phyloP scores from a whole-genome alignment of 2,329 filamentous ascomycete species.

The Fusarium sp. region DNA sequence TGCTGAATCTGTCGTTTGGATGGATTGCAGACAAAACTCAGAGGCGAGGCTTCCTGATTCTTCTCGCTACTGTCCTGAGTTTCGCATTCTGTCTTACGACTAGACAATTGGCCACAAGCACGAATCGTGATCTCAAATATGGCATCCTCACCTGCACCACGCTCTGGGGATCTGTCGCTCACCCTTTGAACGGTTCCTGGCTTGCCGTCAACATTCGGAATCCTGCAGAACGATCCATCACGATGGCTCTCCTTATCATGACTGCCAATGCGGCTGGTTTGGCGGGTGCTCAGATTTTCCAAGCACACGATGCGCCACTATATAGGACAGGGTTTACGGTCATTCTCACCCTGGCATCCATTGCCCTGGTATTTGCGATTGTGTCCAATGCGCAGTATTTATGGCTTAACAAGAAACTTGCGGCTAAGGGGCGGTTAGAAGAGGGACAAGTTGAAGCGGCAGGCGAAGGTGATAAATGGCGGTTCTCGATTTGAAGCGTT shows the following conservation, averaged over 20 bases:
- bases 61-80: neutral
- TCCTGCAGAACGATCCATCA: neutral
- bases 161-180: neutral
- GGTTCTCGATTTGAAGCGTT: neutral
- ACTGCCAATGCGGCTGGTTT: neutral
- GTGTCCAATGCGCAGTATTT: neutral
- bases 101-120: neutral
- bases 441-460: neutral
- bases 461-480: neutral
- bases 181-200: neutral
- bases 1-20: neutral
- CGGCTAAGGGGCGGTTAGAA: accelerated
- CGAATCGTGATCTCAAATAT: neutral
- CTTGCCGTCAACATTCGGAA: neutral
- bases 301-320: neutral
- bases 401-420: neutral
- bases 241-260: neutral
- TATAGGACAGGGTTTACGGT: neutral
- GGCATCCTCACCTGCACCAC: neutral
- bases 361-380: neutral
- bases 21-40: neutral
- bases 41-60: neutral
- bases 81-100: neutral
- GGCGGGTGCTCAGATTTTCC: neutral
- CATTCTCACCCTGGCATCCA: neutral